Conservation (phyloP, 768 basidiomycete species). For the Mycena filopes region DNA sequence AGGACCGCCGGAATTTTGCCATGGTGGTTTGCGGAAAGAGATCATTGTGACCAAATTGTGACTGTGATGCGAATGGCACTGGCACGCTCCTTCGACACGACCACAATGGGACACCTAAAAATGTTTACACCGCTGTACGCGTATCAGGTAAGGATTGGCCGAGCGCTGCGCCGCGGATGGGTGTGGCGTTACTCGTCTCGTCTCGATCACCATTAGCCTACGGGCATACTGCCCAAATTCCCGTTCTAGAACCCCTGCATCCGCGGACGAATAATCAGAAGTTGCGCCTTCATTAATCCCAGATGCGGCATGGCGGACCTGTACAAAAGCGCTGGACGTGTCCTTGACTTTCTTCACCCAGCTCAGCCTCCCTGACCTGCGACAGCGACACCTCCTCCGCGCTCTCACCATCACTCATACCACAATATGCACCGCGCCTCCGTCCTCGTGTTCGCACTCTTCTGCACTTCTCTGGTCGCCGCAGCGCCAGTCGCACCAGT, state of each 20-base stretch:
- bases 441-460: slow-evolving; percentile 24
- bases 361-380: slow-evolving; percentile 26
- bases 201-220: slow-evolving; percentile 31
- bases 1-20: too few species aligned
- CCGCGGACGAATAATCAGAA: slow-evolving; percentile 32
- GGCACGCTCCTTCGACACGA: slow-evolving; percentile 10
- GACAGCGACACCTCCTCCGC: slow-evolving; percentile 22
- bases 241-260: slow-evolving; percentile 31
- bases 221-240: slow-evolving; percentile 10
- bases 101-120: slow-evolving; percentile 15
- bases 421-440: slow-evolving; percentile 25
- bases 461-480: slow-evolving; percentile 22
- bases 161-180: slow-evolving; percentile 23
- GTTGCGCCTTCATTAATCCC: slow-evolving; percentile 18
- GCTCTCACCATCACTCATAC: background rate
- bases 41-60: too few species aligned
- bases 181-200: slow-evolving; percentile 22
- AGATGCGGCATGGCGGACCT: slow-evolving; percentile 19
- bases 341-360: slow-evolving; percentile 17
- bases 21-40: too few species aligned
- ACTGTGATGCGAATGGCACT: too few species aligned
- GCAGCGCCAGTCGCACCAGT: slow-evolving; percentile 29
- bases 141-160: slow-evolving; percentile 29
- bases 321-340: slow-evolving; percentile 31
- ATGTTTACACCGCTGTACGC: slow-evolving; percentile 12